phyloP scores from a whole-genome alignment of 129 eudicot genomes.

The Saussurea involucrata region DNA sequence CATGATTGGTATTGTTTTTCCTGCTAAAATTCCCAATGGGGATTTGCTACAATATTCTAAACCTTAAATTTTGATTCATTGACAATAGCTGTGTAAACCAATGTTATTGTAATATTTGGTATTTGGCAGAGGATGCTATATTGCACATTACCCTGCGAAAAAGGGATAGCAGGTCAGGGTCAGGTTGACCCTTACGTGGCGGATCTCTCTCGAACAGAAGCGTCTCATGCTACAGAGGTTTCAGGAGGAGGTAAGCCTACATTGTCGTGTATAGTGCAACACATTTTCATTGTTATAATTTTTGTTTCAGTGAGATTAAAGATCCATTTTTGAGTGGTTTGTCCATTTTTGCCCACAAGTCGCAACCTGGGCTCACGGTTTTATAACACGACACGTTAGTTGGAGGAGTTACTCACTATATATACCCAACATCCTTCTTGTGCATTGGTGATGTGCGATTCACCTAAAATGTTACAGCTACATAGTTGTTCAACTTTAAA shows the following conservation, averaged over 20 bases:
- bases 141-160: slow-evolving; percentile 88
- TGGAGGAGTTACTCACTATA: not conserved
- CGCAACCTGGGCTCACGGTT: not conserved
- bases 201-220: slow-evolving; percentile 88
- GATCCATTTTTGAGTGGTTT: not conserved
- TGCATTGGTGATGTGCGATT: no score
- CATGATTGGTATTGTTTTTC: not conserved
- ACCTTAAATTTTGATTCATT: not conserved
- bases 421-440: not conserved
- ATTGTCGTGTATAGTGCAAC: not conserved
- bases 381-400: not conserved
- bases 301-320: not conserved
- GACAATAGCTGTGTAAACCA: not conserved
- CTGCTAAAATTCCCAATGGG: slow-evolving; percentile 2
- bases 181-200: slow-evolving; percentile 79
- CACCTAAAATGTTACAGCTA: not conserved
- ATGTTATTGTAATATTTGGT: slow-evolving; percentile 12
- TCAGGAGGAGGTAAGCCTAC: slow-evolving; percentile 86
- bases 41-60: not conserved
- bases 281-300: not conserved
- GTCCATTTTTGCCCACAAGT: not conserved
- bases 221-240: slow-evolving; percentile 97
- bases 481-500: not conserved
- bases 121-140: slow-evolving; percentile 73
- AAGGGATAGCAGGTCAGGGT: slow-evolving; percentile 88